Conservation (phyloP, 2,329 filamentous ascomycete species). For the Ophiostoma ulmi region DNA sequence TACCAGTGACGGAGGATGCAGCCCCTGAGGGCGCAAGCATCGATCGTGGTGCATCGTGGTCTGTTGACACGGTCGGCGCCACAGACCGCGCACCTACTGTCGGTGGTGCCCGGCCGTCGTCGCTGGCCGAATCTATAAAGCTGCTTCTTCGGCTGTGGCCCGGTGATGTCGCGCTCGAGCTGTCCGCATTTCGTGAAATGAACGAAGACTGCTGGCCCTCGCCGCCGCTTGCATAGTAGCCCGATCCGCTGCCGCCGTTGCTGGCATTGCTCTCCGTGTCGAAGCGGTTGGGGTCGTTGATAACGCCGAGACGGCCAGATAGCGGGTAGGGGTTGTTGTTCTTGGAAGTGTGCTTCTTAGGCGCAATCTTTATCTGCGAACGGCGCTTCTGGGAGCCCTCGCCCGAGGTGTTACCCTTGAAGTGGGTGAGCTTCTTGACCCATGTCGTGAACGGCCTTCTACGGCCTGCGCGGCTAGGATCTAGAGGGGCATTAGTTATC, state of each 20-base stretch:
- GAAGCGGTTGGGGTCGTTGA: constrained; percentile 21
- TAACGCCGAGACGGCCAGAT: constrained; percentile 54
- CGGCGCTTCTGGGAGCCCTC: constrained; percentile 47
- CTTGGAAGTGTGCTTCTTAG: constrained; percentile 57
- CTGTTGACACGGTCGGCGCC: constrained; percentile 77
- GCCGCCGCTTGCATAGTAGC: constrained; percentile 8
- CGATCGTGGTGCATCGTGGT: constrained; percentile 69
- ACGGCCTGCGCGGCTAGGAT: constrained; percentile 58
- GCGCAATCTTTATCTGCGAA: constrained; percentile 37
- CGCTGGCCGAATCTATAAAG: constrained; percentile 57
- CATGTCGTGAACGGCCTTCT: constrained; percentile 85
- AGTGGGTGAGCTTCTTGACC: constrained; percentile 88
- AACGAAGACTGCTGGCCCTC: constrained; percentile 36
- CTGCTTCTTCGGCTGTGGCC: constrained; percentile 47
- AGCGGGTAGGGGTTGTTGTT: constrained; percentile 91
- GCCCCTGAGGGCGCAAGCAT: constrained; percentile 65
- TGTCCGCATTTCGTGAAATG: constrained; percentile 42
- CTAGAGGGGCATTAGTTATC: constrained; percentile 38
- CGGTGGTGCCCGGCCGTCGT: constrained; percentile 54
- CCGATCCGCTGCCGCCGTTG: neutral
- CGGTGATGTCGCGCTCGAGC: constrained; percentile 49
- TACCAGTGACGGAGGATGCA: constrained; percentile 62
- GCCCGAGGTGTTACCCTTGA: constrained; percentile 64
- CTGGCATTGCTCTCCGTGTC: constrained; percentile 6
- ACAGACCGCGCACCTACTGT: constrained; percentile 65